Percentiles rank a stretch among this genome's conserved stretches.
phyloP scores from a whole-genome alignment of 2,329 filamentous ascomycete genomes.

The Aspergillus sp. region DNA sequence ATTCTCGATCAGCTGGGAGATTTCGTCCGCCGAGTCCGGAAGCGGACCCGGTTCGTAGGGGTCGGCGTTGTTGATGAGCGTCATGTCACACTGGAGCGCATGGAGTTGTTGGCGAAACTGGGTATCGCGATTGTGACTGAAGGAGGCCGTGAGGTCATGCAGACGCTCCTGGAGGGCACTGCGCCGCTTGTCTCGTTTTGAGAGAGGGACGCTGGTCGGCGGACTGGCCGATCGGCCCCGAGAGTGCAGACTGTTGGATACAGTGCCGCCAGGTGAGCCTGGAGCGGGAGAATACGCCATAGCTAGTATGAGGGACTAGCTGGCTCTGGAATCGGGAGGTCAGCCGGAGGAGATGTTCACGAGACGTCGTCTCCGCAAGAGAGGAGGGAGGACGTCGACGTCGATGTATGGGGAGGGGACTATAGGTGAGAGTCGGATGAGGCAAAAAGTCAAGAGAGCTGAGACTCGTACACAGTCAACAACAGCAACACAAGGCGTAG shows the following conservation, averaged over 20 bases:
- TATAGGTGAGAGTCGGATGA: neutral
- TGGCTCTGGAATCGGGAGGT: constrained; percentile 7
- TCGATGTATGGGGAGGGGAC: neutral
- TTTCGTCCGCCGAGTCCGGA: constrained; percentile 63
- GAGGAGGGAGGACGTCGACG: neutral
- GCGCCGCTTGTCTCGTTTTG: constrained; percentile 88
- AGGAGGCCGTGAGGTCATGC: constrained; percentile 70
- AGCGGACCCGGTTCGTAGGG: constrained; percentile 73
- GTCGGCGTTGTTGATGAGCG: constrained; percentile 79
- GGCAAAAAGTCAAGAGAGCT: neutral
- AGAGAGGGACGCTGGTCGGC: constrained; percentile 47
- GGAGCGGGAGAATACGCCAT: constrained; percentile 44
- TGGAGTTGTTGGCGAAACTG: constrained; percentile 88
- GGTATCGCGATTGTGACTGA: constrained; percentile 75
- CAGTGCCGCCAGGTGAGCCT: constrained; percentile 26
- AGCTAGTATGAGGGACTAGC: constrained; percentile 9
- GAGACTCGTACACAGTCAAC: constrained; percentile 1
- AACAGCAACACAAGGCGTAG: neutral
- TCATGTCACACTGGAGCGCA: constrained; percentile 88
- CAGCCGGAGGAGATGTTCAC: constrained; percentile 3
- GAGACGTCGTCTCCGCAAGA: neutral
- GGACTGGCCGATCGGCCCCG: constrained; percentile 33
- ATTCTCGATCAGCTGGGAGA: constrained; percentile 61
- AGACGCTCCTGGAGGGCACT: constrained; percentile 79
- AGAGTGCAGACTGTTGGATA: constrained; percentile 21